These are phyloP conservation scores for Yarrowia hollandica DNA, from an alignment of 805 yeast genomes.

Conservation along the genomic window DNA sequence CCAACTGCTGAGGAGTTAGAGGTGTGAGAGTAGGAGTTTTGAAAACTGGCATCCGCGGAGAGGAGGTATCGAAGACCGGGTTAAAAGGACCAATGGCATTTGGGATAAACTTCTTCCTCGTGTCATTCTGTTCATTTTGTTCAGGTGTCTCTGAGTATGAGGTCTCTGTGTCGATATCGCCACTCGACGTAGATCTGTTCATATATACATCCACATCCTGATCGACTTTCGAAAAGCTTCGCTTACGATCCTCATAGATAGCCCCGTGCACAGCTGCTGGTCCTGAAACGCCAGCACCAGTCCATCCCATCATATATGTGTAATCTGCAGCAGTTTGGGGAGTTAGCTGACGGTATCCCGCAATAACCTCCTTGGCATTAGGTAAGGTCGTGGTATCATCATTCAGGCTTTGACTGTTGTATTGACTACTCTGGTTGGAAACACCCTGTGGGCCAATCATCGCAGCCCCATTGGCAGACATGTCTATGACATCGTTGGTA, in stretches of 20 bases:
- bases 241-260: neutral
- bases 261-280: neutral
- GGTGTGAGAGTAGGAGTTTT: neutral
- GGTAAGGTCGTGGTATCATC: constrained; percentile 10
- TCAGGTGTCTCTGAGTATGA: neutral
- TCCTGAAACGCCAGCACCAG: neutral
- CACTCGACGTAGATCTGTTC: neutral
- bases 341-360: constrained; percentile 18
- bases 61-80: constrained; percentile 16
- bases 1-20: constrained; percentile 2
- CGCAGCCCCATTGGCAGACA: neutral
- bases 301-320: constrained; percentile 22
- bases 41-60: constrained; percentile 14
- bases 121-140: neutral
- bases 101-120: neutral
- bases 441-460: neutral
- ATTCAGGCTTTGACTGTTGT: constrained; percentile 15
- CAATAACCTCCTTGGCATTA: neutral
- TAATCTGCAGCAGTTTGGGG: constrained; percentile 15
- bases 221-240: neutral
- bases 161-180: neutral
- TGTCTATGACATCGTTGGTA: neutral
- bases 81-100: neutral
- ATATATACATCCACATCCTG: neutral
- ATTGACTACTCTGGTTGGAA: constrained; percentile 1